These are phyloP conservation scores for Davidsoniella australis DNA, from an alignment of 2,329 filamentous ascomycete species.

Conservation along the genomic window DNA sequence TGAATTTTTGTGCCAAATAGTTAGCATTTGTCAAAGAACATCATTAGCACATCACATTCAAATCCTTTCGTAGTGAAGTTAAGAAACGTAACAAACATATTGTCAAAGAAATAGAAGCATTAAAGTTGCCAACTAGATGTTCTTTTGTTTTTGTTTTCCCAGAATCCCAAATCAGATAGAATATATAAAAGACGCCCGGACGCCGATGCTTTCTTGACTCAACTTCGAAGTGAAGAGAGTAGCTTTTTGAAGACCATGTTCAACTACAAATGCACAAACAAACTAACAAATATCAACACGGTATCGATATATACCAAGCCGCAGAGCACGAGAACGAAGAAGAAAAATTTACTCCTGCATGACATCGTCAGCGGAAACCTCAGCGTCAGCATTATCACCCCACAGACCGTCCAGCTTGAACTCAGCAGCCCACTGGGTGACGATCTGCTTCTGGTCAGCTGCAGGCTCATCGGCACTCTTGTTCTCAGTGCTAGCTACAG, in stretches of 20 bases:
- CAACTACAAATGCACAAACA: too few species aligned
- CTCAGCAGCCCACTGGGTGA: conserved; percentile 83
- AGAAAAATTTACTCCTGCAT: conserved; percentile 31
- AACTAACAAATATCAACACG: too few species aligned
- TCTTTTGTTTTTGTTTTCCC: conserved; percentile 10
- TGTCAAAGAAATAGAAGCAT: neutral
- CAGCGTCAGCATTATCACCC: conserved; percentile 29
- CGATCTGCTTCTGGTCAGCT: conserved; percentile 67
- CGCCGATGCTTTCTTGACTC: conserved; percentile 15
- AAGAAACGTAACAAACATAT: conserved; percentile 2
- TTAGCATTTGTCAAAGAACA: too few species aligned
- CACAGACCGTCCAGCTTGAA: conserved; percentile 90
- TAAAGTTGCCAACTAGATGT: conserved; percentile 7
- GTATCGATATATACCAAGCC: conserved; percentile 6
- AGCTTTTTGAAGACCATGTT: too few species aligned
- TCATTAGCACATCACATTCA: neutral
- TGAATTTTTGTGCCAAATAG: too few species aligned
- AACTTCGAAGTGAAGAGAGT: too few species aligned
- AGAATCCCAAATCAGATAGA: conserved; percentile 14
- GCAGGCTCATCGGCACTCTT: conserved; percentile 27
- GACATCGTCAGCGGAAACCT: conserved; percentile 23
- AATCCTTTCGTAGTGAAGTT: neutral
- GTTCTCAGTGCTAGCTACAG: conserved; percentile 18
- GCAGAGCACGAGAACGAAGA: too few species aligned
- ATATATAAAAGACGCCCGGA: conserved; percentile 13